Base-by-base conservation (phyloP, 768 basidiomycete species). In the Russula brevipes region DNA sequence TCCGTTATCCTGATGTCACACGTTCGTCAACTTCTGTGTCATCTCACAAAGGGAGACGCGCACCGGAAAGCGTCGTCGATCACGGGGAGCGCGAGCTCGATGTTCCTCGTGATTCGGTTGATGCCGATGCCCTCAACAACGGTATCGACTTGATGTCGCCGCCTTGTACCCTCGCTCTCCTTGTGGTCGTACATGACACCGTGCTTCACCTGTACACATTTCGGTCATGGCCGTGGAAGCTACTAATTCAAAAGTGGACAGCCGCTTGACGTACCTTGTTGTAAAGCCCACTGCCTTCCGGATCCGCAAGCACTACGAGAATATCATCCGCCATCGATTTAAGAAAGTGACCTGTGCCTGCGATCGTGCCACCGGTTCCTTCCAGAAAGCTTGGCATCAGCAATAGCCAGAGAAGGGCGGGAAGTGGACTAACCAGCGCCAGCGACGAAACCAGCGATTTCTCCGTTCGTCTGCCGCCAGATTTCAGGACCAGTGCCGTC, bases 91-190 rank as follows among this genome's bases (percentile, higher is more conserved):
- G 89, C 96, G 42, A 94, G 77, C 58, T 89, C 84, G 69, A 99
- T 85, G 72, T 99, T 99, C 66, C 86, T 85, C 8, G 95, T 98
- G 66, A 96, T 74, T 59, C 97, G 80, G 74, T 98, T 98, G 76
- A 98, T 91, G 16, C 94, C 95, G 50, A 94, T 92, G 62, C 91
- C 91, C 75, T 93, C 91, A n/a, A 97, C 93, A 17, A 97, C 85
- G 0, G 94, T 96, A 70, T 98, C 96, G 14, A 98, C 93, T 73
- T 96, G 94, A 72, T 96, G 91, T 61, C 96, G 79, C 69, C 97
- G 76, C 70, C 91, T 94, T 9, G 87, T 96, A 5, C 97, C 96
- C 76, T 99, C 96, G 45, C 85, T 86, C 77, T 99, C 96, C 66
- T 82, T 91, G n/a, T 75, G 79, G 71, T 96, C 91, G 70, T 87